Percentiles rank a stretch among this genome's conserved stretches.
These are phyloP conservation scores for Russula olivacea DNA, from an alignment of 768 basidiomycete genomes.

Conservation along the genomic window DNA sequence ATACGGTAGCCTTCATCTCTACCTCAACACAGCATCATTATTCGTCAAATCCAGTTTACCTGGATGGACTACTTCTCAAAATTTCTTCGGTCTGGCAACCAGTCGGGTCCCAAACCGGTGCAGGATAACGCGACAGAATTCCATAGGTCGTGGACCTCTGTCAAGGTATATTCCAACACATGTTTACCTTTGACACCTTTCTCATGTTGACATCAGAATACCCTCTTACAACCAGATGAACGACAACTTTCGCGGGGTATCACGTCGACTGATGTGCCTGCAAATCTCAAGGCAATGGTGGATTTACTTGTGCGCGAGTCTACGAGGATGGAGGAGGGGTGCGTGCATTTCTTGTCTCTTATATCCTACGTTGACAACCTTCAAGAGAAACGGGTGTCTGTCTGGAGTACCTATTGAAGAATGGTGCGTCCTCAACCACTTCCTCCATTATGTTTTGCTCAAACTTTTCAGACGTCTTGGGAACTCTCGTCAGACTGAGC, in stretches of 20 bases:
- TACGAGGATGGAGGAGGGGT: slow-evolving; percentile 83
- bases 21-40: neutral
- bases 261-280: slow-evolving; percentile 72
- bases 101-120: slow-evolving; percentile 41
- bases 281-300: slow-evolving; percentile 69
- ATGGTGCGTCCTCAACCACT: slow-evolving; percentile 44
- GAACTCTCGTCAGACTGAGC: slow-evolving; percentile 78
- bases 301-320: slow-evolving; percentile 85
- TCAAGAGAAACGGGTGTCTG: slow-evolving; percentile 79
- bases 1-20: neutral
- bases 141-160: slow-evolving; percentile 63
- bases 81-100: slow-evolving; percentile 52
- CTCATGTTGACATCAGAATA: slow-evolving; percentile 46
- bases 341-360: slow-evolving; percentile 32
- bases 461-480: slow-evolving; percentile 60
- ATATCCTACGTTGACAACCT: slow-evolving; percentile 6
- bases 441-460: slow-evolving; percentile 3
- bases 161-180: slow-evolving; percentile 48
- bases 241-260: slow-evolving; percentile 80
- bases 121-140: slow-evolving; percentile 71
- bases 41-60: neutral
- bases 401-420: slow-evolving; percentile 86
- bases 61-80: slow-evolving; percentile 84
- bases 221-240: slow-evolving; percentile 84
- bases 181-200: neutral